Percentiles rank a stretch among this genome's conserved stretches.
Evolutionary conservation across 139 green algal species (phyloP).

Genomic region (Haematococcus sp.): DNA sequence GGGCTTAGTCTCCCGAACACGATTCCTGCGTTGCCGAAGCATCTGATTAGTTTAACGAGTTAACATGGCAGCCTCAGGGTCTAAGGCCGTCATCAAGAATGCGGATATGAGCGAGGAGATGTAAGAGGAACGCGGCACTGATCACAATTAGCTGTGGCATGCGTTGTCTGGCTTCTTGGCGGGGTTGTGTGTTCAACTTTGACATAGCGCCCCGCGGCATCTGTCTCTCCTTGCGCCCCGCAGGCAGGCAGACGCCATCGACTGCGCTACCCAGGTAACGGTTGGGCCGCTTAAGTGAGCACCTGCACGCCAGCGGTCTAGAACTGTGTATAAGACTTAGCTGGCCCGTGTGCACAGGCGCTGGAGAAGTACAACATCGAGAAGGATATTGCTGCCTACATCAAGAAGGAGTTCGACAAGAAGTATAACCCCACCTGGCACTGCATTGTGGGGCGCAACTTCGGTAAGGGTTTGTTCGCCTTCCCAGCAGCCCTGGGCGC

Average conservation of each 20-base stretch:
- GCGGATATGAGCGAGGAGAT: slow-evolving; percentile 97
- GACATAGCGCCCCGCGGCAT: too few species aligned
- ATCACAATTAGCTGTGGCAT: too few species aligned
- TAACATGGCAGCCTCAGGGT: slow-evolving; percentile 16
- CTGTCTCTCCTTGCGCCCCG: neutral
- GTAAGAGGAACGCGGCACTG: neutral
- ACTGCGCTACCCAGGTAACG: slow-evolving; percentile 79
- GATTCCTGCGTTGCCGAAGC: too few species aligned
- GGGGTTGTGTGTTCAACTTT: too few species aligned
- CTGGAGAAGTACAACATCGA: slow-evolving; percentile 97
- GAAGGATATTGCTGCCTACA: slow-evolving; percentile 97
- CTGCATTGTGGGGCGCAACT: slow-evolving; percentile 98
- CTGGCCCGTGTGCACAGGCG: slow-evolving; percentile 54
- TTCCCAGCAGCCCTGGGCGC: neutral
- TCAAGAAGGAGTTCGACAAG: slow-evolving; percentile 99
- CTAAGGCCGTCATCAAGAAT: slow-evolving; percentile 87
- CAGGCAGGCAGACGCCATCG: slow-evolving; percentile 85
- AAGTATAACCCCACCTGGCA: slow-evolving; percentile 98
- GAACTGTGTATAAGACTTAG: slow-evolving; percentile 7
- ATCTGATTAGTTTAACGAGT: too few species aligned
- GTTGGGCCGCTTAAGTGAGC: neutral
- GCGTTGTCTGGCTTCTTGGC: too few species aligned
- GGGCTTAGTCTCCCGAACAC: too few species aligned
- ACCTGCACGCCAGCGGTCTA: neutral
- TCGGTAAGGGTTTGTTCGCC: slow-evolving; percentile 57